These are phyloP conservation scores for Steccherinum ochraceum DNA, from an alignment of 768 basidiomycete genomes.

Conservation along the genomic window DNA sequence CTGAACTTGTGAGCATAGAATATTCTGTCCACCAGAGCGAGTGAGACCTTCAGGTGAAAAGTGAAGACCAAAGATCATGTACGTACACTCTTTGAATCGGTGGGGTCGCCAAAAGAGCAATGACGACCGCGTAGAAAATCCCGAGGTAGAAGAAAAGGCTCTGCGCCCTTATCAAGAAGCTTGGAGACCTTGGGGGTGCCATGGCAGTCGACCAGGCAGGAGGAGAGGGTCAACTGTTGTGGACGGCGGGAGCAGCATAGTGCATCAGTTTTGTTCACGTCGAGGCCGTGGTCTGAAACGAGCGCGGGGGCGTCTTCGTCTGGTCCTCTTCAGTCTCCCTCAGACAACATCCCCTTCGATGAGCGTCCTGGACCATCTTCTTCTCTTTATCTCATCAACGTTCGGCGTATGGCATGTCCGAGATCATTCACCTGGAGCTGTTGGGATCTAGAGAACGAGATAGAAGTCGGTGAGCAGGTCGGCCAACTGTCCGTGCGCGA, in stretches of 20 bases:
- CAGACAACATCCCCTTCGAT: too few species aligned
- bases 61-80: too few species aligned
- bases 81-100: conserved; percentile 20
- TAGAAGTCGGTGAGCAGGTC: too few species aligned
- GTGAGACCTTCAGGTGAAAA: too few species aligned
- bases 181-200: neutral
- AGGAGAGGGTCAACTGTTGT: neutral
- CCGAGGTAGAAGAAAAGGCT: conserved; percentile 35
- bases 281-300: neutral
- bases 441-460: too few species aligned
- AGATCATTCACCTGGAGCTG: too few species aligned
- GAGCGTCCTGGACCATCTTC: too few species aligned
- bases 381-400: too few species aligned
- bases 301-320: neutral
- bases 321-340: too few species aligned
- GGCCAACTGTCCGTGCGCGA: too few species aligned
- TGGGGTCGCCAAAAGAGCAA: conserved; percentile 45
- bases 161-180: conserved; percentile 16
- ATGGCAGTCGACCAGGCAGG: neutral
- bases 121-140: conserved; percentile 43
- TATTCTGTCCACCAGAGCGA: too few species aligned
- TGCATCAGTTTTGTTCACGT: neutral
- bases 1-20: conserved; percentile 64
- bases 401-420: too few species aligned
- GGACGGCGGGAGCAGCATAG: neutral